Conservation (phyloP, 2,329 filamentous ascomycete species). For the Hypomyces rosellus region DNA sequence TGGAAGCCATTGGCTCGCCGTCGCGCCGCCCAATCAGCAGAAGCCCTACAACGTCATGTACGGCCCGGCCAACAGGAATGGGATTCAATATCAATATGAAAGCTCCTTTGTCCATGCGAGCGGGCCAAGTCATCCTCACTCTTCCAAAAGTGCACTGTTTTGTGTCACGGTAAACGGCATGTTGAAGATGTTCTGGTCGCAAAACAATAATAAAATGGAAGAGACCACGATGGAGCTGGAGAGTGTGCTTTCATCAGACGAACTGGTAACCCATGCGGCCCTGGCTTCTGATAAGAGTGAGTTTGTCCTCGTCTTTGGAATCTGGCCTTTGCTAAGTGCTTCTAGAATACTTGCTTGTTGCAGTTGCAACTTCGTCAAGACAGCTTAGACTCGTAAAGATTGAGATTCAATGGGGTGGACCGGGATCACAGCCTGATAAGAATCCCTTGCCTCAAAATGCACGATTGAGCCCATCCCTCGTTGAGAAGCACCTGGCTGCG, state of each 20-base stretch:
- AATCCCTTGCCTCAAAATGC: constrained; percentile 40
- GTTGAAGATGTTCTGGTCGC: constrained; percentile 71
- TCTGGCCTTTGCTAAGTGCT: constrained; percentile 1
- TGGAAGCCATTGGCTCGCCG: constrained; percentile 79
- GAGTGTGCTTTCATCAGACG: constrained; percentile 63
- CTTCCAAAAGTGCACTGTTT: constrained; percentile 66
- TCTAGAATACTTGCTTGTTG: constrained; percentile 52
- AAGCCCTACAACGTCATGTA: constrained; percentile 41
- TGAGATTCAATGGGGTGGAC: constrained; percentile 65
- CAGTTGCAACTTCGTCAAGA: constrained; percentile 61
- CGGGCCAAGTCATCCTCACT: constrained; percentile 67
- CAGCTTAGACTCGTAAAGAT: constrained; percentile 71
- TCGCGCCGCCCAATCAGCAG: constrained; percentile 43
- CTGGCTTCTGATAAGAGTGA: constrained; percentile 68
- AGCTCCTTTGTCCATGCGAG: constrained; percentile 58
- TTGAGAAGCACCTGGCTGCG: constrained; percentile 49
- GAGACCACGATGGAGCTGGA: constrained; percentile 71
- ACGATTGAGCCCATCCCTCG: constrained; percentile 45
- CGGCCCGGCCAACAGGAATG: constrained; percentile 58
- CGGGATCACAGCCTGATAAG: constrained; percentile 46
- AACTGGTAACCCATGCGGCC: constrained; percentile 74
- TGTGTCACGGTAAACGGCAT: constrained; percentile 69
- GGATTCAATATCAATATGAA: constrained; percentile 62
- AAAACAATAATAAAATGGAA: constrained; percentile 64
- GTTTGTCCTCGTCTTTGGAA: constrained; percentile 21